Conservation (phyloP, 192 early-diverging fungal species). For the Linnemannia schmuckeri region DNA sequence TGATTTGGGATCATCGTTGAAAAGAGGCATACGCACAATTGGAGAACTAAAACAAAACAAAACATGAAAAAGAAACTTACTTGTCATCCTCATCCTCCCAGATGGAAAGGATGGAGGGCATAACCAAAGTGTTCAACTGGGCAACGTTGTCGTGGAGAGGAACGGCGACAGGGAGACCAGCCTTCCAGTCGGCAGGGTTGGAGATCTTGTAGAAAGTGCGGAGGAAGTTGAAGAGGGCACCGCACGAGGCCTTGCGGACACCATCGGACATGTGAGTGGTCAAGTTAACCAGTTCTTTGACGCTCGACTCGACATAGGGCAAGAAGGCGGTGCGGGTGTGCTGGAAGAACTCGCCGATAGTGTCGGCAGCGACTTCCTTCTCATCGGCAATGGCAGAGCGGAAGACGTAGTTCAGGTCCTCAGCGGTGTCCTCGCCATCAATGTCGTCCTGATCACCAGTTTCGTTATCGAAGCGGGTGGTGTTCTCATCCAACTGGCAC, state of each 20-base stretch:
- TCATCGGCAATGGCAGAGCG: slow-evolving; percentile 91
- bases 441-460: slow-evolving; percentile 53
- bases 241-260: slow-evolving; percentile 83
- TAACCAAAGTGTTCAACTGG: slow-evolving; percentile 74
- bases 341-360: slow-evolving; percentile 89
- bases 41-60: neutral
- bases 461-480: slow-evolving; percentile 38
- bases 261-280: slow-evolving; percentile 85
- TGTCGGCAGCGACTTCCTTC: slow-evolving; percentile 93
- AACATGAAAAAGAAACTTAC: slow-evolving; percentile 43
- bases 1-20: slow-evolving; percentile 46
- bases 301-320: slow-evolving; percentile 83
- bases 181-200: slow-evolving; percentile 74
- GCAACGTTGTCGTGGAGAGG: slow-evolving; percentile 83
- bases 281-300: slow-evolving; percentile 76
- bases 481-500: slow-evolving; percentile 82
- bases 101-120: slow-evolving; percentile 78
- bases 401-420: slow-evolving; percentile 69
- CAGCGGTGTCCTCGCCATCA: slow-evolving; percentile 65
- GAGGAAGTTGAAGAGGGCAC: slow-evolving; percentile 81
- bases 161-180: slow-evolving; percentile 76
- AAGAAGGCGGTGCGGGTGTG: slow-evolving; percentile 81
- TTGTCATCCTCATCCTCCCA: slow-evolving; percentile 89
- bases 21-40: neutral
- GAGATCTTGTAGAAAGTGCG: slow-evolving; percentile 84